A percentile compares a stretch with the other conserved stretches of the same genome.
Conservation (phyloP, 257 asterid species). For the Scutellaria baicalensis region DNA sequence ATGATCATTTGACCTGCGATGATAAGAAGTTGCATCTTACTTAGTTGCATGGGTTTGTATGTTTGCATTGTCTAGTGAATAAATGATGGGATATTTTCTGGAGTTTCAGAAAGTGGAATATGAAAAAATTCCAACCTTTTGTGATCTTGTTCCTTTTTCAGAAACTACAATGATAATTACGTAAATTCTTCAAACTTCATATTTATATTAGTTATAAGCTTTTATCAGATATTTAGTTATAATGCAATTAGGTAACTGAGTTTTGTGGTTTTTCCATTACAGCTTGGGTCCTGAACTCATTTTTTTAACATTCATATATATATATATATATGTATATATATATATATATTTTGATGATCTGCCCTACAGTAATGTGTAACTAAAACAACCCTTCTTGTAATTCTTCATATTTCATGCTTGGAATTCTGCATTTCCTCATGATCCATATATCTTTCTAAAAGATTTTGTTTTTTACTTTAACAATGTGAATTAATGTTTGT, state of each 20-base stretch:
- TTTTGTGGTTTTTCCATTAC: background rate
- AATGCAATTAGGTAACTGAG: background rate
- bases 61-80: background rate
- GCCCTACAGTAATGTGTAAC: background rate
- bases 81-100: constrained; percentile 1
- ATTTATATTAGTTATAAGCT: background rate
- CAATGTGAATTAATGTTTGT: constrained; percentile 5
- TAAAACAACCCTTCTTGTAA: background rate
- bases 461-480: background rate
- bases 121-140: background rate
- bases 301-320: background rate
- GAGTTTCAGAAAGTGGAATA: constrained; percentile 12
- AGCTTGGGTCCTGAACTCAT: background rate
- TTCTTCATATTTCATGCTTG: constrained; percentile 2
- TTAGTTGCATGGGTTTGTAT: background rate
- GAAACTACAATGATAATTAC: background rate
- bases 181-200: background rate
- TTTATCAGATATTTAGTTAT: background rate
- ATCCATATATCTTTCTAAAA: background rate
- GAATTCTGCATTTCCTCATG: background rate
- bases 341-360: background rate
- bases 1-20: background rate
- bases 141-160: background rate
- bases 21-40: background rate
- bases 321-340: background rate